Evolutionary conservation across 2,329 filamentous ascomycete genomes (phyloP).

Genomic region (Bipolaris sorokiniana): DNA sequence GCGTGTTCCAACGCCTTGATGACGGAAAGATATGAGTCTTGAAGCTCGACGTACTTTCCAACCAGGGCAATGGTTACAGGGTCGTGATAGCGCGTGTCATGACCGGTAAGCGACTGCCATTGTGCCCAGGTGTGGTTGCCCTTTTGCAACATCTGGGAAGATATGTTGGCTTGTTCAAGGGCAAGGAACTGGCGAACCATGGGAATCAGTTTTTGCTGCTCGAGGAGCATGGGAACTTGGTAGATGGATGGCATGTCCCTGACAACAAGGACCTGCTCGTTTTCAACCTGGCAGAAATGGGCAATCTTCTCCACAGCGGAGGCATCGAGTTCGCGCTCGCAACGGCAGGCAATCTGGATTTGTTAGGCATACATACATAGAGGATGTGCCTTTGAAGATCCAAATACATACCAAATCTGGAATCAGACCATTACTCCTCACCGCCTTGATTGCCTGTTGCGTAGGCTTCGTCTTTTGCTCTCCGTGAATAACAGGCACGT

Average conservation of each 20-base stretch:
- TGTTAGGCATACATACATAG: constrained; percentile 3
- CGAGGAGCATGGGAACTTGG: constrained; percentile 90
- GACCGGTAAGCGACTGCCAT: constrained; percentile 75
- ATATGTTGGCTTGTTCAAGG: constrained; percentile 63
- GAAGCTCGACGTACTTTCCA: constrained; percentile 86
- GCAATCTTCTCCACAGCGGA: constrained; percentile 86
- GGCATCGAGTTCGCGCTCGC: constrained; percentile 75
- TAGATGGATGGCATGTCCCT: constrained; percentile 90
- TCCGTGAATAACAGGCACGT: constrained; percentile 75
- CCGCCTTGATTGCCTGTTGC: constrained; percentile 83
- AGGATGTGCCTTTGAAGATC: neutral
- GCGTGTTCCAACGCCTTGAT: constrained; percentile 89
- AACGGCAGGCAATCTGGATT: constrained; percentile 84
- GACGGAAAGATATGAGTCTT: constrained; percentile 85
- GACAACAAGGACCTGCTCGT: constrained; percentile 83
- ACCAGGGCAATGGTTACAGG: constrained; percentile 83
- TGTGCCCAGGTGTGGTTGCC: constrained; percentile 75
- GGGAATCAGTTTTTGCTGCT: constrained; percentile 76
- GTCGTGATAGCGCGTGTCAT: constrained; percentile 70
- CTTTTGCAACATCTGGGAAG: constrained; percentile 62
- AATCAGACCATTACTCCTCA: constrained; percentile 76
- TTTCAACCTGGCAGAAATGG: constrained; percentile 83
- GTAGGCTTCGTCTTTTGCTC: constrained; percentile 98
- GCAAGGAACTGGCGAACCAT: constrained; percentile 70
- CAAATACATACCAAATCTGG: constrained; percentile 61